Conservation (phyloP, 192 early-diverging fungal genomes). For the Chytriomyces sp. region DNA sequence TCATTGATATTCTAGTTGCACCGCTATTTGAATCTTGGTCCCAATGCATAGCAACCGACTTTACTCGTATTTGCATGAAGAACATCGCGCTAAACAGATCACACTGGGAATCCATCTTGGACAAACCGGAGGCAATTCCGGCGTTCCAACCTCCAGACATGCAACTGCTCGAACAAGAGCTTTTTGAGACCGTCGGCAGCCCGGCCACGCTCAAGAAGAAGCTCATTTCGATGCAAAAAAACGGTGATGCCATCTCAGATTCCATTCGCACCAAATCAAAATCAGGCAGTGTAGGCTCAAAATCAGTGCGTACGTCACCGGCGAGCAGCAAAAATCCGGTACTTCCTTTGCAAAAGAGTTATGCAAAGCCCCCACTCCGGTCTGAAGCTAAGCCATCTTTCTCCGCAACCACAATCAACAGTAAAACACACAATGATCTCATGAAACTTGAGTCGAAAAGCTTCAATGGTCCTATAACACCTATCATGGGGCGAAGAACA, state of each 20-base stretch:
- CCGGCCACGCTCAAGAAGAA: constrained; percentile 26
- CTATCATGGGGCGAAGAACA: constrained; percentile 14
- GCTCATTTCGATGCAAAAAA: constrained; percentile 12
- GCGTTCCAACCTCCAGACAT: constrained; percentile 17
- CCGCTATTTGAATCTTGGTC: constrained; percentile 59
- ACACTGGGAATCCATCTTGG: constrained; percentile 50
- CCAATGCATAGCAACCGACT: constrained; percentile 46
- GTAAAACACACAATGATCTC: neutral
- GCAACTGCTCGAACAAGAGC: constrained; percentile 15
- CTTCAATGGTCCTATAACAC: neutral
- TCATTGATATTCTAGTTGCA: constrained; percentile 59
- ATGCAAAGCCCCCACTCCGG: too few relatives aligned
- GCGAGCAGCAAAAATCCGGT: neutral
- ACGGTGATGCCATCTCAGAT: neutral
- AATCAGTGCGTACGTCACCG: neutral
- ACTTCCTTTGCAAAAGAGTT: too few relatives aligned
- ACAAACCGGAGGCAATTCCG: constrained; percentile 48
- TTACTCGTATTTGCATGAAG: constrained; percentile 44
- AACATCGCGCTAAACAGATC: constrained; percentile 52
- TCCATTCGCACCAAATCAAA: neutral
- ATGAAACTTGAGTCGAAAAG: neutral
- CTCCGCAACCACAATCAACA: too few relatives aligned
- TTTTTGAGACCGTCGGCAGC: constrained; percentile 21
- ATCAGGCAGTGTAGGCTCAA: neutral
- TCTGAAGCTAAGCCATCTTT: too few relatives aligned